These are phyloP conservation scores for Liriodendron chinense DNA, from an alignment of 164 flowering plant genomes.

Conservation along the genomic window DNA sequence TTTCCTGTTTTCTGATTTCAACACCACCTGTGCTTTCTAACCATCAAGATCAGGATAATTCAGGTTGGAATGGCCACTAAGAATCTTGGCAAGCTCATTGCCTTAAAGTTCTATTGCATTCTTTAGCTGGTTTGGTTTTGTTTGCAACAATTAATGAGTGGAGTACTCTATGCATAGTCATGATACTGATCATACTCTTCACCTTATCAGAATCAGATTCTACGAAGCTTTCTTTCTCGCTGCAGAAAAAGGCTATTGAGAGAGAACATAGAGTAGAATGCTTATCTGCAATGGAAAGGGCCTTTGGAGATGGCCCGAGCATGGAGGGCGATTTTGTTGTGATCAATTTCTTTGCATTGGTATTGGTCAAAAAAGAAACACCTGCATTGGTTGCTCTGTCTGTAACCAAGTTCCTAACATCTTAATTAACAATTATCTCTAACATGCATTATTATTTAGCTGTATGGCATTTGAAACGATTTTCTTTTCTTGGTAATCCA, in stretches of 20 bases:
- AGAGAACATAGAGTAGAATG: slow-evolving; percentile 69
- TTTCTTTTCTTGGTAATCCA: slow-evolving; percentile 27
- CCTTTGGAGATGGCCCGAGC: slow-evolving; percentile 52
- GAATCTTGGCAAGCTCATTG: neutral
- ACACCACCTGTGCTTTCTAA: slow-evolving; percentile 73
- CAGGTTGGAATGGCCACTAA: slow-evolving; percentile 28
- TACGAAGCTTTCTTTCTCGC: slow-evolving; percentile 29
- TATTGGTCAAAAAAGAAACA: slow-evolving; percentile 19
- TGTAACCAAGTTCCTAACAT: neutral
- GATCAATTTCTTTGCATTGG: slow-evolving; percentile 94
- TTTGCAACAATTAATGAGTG: neutral
- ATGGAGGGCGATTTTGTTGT: slow-evolving; percentile 67
- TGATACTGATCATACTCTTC: slow-evolving; percentile 7
- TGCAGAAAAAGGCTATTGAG: slow-evolving; percentile 39
- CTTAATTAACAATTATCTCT: neutral
- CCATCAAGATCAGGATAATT: slow-evolving; percentile 22
- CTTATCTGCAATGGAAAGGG: slow-evolving; percentile 45
- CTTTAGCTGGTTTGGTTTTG: neutral
- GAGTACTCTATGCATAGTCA: neutral
- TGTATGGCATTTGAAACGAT: neutral
- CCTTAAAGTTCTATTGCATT: neutral
- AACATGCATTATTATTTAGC: neutral
- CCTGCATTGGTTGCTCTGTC: neutral
- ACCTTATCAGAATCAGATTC: slow-evolving; percentile 43
- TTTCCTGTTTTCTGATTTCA: slow-evolving; percentile 49